Conservation (phyloP, 2,329 filamentous ascomycete genomes). For the Pyrenophora tritici-repentis region DNA sequence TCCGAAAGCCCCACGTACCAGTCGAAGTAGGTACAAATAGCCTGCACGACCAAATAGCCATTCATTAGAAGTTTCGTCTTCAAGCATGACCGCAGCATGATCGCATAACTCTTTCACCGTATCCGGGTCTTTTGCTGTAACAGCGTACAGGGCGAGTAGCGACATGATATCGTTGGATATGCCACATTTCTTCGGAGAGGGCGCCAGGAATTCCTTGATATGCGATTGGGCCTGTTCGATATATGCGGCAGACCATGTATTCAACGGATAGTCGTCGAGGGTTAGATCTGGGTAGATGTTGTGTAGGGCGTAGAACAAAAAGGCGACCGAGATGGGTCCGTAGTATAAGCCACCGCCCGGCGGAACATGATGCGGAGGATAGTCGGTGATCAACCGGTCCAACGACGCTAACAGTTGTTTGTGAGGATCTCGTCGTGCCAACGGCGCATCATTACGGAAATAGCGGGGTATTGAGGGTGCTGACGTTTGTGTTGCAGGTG, state of each 20-base stretch:
- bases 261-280: conserved; percentile 53
- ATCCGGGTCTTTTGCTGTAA: conserved; percentile 55
- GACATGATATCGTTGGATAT: conserved; percentile 58
- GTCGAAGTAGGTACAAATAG: conserved; percentile 68
- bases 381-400: conserved; percentile 53
- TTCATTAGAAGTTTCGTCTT: conserved; percentile 61
- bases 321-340: conserved; percentile 56
- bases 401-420: conserved; percentile 58
- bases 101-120: conserved; percentile 58
- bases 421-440: conserved; percentile 51
- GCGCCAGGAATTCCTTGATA: conserved; percentile 56
- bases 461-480: conserved; percentile 46
- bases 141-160: conserved; percentile 56
- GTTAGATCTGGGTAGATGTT: conserved; percentile 55
- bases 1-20: conserved; percentile 63
- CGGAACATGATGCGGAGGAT: conserved; percentile 53
- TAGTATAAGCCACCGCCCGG: conserved; percentile 57
- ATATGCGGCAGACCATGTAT: conserved; percentile 57
- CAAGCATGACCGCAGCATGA: conserved; percentile 54
- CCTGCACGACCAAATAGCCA: conserved; percentile 71
- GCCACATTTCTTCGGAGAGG: conserved; percentile 53
- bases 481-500: conserved; percentile 23
- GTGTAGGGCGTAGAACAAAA: conserved; percentile 56
- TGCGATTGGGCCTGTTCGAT: conserved; percentile 56
- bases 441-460: conserved; percentile 48